Base-by-base conservation (phyloP, 352 stramenopile genomes). In the Globisporangium emineosum region DNA sequence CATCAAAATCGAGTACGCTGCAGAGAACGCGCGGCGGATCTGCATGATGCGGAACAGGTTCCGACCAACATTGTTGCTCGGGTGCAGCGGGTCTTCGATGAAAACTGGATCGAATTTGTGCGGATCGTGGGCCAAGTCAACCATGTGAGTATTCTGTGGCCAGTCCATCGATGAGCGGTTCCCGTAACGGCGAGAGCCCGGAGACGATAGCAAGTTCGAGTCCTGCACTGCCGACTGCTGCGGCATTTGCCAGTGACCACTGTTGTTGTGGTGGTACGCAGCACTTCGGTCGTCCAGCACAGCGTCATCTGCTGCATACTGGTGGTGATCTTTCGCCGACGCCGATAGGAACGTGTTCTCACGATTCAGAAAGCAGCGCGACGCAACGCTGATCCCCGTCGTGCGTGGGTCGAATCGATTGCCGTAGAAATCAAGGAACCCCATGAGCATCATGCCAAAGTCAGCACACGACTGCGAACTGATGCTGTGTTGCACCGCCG, bases 341-440 rank as follows among this genome's bases (percentile, higher is more conserved):
- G 52, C 56, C 2, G 70, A 66, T 13, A 62, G 35, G 8, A 65
- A 53, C 51, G 78, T 81, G 37, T 73, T 89, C 51, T 93, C 85
- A 32, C 87, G 83, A 67, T 92, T 89, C 3, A 96, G 71, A 64
- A 94, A 96, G 47, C 83, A 91, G 3, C 86, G 82, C 12, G 82
- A 83, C 1, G 85, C 87, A 5, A 96, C 87, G 52, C 87, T 97
- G 52, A 98, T 97, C 13, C 91, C 91, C 4, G 89, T 98, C 6
- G 83, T 93, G 10, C 89, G 86, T 21, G 91, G 88, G 59, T 98
- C 89, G 56, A 98, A 97, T 0, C 84, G 88, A 58, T 98, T 99
- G 21, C 97, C 96, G 72, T 98, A 99, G 67, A 99, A 99, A 62
- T 99, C 95, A 10, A 99, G 79, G 61, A 99, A 97, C 0, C 95